phyloP scores from a whole-genome alignment of 805 yeast genomes.

The Starmerella roubikii region DNA sequence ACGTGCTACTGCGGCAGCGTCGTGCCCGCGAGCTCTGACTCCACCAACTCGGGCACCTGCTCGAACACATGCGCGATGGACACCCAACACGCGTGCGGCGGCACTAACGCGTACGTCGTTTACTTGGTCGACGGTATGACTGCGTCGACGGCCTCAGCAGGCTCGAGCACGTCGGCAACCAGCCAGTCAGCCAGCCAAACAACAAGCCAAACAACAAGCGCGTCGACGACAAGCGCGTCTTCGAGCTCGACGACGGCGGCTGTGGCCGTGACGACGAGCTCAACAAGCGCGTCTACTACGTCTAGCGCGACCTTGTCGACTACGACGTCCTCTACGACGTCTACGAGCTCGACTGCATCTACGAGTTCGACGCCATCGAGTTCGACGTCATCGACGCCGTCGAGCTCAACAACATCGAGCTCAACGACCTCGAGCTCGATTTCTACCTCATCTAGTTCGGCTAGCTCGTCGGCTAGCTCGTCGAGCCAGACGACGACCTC shows the following conservation, averaged over 20 bases:
- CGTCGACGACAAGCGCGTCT: conserved; percentile 18
- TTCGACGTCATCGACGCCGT: conserved; percentile 2
- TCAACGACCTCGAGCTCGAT: background rate
- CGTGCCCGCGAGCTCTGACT: conserved; percentile 28
- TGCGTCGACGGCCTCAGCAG: conserved; percentile 22
- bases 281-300: conserved; percentile 5
- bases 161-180: conserved; percentile 23
- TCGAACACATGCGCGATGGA: conserved; percentile 45
- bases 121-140: conserved; percentile 17
- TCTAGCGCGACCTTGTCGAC: background rate
- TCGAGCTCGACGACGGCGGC: conserved; percentile 22
- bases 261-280: conserved; percentile 14
- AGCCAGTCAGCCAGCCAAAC: background rate
- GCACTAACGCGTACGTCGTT: conserved; percentile 32
- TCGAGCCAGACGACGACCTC: conserved; percentile 20
- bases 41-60: conserved; percentile 30
- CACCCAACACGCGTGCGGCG: conserved; percentile 51
- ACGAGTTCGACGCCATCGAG: background rate
- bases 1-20: conserved; percentile 56
- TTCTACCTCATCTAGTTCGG: conserved; percentile 17
- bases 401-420: conserved; percentile 2
- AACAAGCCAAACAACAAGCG: background rate
- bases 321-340: background rate
- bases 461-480: conserved; percentile 17
- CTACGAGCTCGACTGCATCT: background rate